phyloP scores from a whole-genome alignment of 495 filamentous ascomycete species.

The Friedmanniomyces simplex region DNA sequence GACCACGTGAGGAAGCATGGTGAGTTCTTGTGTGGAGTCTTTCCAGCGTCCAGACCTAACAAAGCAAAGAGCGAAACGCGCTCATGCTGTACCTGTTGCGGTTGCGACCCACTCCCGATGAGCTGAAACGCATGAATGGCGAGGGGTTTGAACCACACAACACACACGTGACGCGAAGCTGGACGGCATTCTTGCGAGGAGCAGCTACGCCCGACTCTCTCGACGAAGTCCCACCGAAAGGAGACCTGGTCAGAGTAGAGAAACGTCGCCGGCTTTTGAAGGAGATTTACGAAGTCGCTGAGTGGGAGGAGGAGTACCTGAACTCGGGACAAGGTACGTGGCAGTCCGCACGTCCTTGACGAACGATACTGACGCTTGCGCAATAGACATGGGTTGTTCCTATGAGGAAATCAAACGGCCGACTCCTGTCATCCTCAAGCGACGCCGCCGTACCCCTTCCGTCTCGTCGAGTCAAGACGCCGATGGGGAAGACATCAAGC shows the following conservation, averaged over 20 bases:
- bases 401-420: background rate
- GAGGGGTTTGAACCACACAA: background rate
- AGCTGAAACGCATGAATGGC: conserved; percentile 10
- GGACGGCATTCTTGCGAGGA: conserved; percentile 14
- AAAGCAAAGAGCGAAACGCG: conserved; percentile 28
- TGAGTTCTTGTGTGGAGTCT: conserved; percentile 37
- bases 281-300: conserved; percentile 59
- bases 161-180: conserved; percentile 1
- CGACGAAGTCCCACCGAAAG: conserved; percentile 28
- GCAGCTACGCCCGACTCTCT: background rate
- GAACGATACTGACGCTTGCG: background rate
- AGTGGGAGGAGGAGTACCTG: conserved; percentile 49
- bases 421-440: background rate
- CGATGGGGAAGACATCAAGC: background rate
- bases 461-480: background rate
- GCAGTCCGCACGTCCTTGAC: background rate
- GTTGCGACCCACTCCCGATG: conserved; percentile 13
- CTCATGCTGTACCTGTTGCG: conserved; percentile 28
- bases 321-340: background rate
- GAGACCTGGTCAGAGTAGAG: conserved; percentile 32
- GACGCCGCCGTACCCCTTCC: background rate
- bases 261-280: conserved; percentile 41
- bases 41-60: background rate
- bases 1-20: conserved; percentile 63
- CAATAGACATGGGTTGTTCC: background rate